A percentile compares a stretch with the other conserved stretches of the same genome.
Evolutionary conservation across 192 early-diverging fungal genomes (phyloP).

Genomic region (Backusella parvicylindrica): DNA sequence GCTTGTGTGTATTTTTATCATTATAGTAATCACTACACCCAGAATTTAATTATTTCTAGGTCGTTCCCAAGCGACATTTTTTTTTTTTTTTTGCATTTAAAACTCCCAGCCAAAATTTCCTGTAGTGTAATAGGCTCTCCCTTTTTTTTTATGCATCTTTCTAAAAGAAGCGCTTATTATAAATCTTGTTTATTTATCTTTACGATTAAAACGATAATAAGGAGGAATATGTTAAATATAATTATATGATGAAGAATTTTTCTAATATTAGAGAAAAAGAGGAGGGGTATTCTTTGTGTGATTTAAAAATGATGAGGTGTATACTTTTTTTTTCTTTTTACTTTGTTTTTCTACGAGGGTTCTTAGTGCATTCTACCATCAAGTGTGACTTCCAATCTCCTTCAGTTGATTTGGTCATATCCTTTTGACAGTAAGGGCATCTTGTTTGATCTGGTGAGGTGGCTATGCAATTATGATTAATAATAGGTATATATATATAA

Average conservation of each 20-base stretch:
- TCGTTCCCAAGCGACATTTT: no score
- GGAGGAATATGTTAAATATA: not conserved
- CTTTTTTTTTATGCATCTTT: no score
- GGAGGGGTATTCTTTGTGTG: not conserved
- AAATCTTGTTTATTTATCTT: not conserved
- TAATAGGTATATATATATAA: not conserved
- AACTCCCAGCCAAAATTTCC: no score
- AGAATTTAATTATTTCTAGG: no score
- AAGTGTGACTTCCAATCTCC: conserved; percentile 65
- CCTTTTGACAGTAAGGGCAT: conserved; percentile 49
- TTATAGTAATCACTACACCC: no score
- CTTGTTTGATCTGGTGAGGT: conserved; percentile 8
- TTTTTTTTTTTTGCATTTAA: no score
- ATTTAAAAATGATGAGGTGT: not conserved
- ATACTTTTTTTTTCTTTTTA: not conserved
- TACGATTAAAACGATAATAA: not conserved
- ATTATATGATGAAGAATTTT: not conserved
- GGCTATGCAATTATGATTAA: not conserved
- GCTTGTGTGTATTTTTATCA: no score
- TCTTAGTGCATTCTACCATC: conserved; percentile 57
- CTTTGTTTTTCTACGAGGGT: conserved; percentile 19
- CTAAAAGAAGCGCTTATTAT: not conserved
- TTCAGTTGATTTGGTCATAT: conserved; percentile 53
- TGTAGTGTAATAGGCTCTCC: no score
- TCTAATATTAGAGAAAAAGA: not conserved